A percentile compares a stretch with the other conserved stretches of the same genome.
phyloP scores from a whole-genome alignment of 257 asterid genomes.

The Catharanthus roseus region DNA sequence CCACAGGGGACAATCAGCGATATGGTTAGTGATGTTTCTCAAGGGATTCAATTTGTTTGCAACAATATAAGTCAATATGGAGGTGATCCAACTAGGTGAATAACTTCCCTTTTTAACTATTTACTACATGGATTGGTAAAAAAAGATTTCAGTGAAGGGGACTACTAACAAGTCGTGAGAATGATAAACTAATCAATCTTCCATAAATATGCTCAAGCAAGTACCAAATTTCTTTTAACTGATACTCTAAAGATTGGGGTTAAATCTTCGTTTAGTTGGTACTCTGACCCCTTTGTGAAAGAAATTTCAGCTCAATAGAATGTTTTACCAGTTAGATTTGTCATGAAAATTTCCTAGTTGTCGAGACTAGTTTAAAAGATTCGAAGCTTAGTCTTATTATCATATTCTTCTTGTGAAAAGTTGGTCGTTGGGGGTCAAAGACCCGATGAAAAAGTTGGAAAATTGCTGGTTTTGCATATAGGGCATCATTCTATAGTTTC shows the following conservation, averaged over 20 bases:
- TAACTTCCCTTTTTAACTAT: background rate
- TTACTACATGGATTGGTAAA: background rate
- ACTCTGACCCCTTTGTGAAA: background rate
- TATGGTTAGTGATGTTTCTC: constrained; percentile 76
- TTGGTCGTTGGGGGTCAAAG: background rate
- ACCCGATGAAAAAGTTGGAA: background rate
- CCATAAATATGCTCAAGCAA: background rate
- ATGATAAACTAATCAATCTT: no score
- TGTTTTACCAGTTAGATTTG: background rate
- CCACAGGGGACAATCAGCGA: constrained; percentile 99
- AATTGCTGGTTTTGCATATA: background rate
- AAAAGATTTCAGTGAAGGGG: background rate
- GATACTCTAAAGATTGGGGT: background rate
- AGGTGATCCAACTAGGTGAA: constrained; percentile 86
- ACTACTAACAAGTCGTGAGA: background rate
- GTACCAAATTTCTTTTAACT: background rate
- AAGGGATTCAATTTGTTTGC: constrained; percentile 72
- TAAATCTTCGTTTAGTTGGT: background rate
- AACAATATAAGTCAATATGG: constrained; percentile 64
- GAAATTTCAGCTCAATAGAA: background rate
- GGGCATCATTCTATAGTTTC: background rate
- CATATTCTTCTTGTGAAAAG: background rate
- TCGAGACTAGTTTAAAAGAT: background rate
- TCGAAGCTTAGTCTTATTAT: background rate
- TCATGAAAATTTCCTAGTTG: background rate